These are phyloP conservation scores for Phlebiopsis flavidoalba DNA, from an alignment of 768 basidiomycete species.

Conservation along the genomic window DNA sequence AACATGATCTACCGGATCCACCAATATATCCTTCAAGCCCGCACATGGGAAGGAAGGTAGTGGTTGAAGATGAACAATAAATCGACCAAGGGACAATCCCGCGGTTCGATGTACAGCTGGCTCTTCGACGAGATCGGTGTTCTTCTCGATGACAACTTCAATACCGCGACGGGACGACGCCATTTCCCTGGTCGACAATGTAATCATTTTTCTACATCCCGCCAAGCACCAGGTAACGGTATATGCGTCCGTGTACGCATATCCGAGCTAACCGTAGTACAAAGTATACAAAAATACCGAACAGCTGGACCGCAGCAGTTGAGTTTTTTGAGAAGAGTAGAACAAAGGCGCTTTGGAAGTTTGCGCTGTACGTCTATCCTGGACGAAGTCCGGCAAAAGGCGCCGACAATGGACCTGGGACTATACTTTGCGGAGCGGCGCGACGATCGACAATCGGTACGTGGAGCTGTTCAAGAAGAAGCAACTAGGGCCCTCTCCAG, in stretches of 20 bases:
- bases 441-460: slow-evolving; percentile 81
- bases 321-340: slow-evolving; percentile 57
- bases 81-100: slow-evolving; percentile 68
- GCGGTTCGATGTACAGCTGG: slow-evolving; percentile 80
- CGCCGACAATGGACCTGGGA: slow-evolving; percentile 88
- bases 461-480: slow-evolving; percentile 82
- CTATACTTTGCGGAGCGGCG: slow-evolving; percentile 84
- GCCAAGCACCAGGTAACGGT: slow-evolving; percentile 69
- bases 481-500: slow-evolving; percentile 42
- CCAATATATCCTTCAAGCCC: slow-evolving; percentile 92
- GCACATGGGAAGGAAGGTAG: slow-evolving; percentile 90
- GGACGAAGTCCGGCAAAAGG: slow-evolving; percentile 77
- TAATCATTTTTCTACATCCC: slow-evolving; percentile 93
- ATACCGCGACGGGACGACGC: slow-evolving; percentile 90
- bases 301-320: slow-evolving; percentile 54
- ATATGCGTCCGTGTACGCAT: background rate
- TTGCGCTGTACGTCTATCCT: slow-evolving; percentile 78
- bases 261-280: slow-evolving; percentile 10
- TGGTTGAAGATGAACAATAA: slow-evolving; percentile 82
- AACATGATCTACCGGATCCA: slow-evolving; percentile 50
- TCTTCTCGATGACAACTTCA: slow-evolving; percentile 88
- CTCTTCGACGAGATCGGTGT: slow-evolving; percentile 92
- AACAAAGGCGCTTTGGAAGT: slow-evolving; percentile 66
- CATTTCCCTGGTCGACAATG: slow-evolving; percentile 90
- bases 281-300: slow-evolving; percentile 84